Evolutionary conservation across 371 early-diverging fungal species (phyloP), one percentile per base, ranked within the genome.

Genomic region (Lichtheimia corymbifera): DNA sequence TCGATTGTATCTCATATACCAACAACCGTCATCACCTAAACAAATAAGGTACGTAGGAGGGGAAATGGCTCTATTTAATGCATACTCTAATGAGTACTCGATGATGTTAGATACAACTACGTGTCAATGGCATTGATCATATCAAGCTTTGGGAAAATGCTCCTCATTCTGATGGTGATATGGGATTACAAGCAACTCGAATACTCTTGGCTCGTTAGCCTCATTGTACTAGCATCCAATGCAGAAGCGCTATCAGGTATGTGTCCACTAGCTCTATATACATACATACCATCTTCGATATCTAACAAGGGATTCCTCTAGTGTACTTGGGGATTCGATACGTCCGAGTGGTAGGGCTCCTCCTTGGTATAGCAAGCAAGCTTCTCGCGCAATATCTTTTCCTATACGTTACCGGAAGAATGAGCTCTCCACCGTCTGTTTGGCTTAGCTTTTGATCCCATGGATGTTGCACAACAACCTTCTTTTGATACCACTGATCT

Each of bases 171-270:
- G 49, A 91, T 96, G 90, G 95, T 95, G 4, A 93, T 97, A 22
- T 97, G 97, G 97, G 91, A 95, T 58, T 96, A 95, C 67, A 83
- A 88, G 44, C 88, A 89, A 58, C 69, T 92, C 4, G 89, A 92
- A n/a, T 91, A 92, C 43, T 85, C 93, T 4, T 91, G 92, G 90
- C 80, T 94, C 1, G 80, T 92, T 45, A 88, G 89, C 67, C 65
- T 88, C 20, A 78, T 95, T 27, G 91, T 92, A 2, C 71, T 94
- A 13, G 87, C 90, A 5, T 94, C 95, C 17, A 95, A 97, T 64
- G 69, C 89, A 2, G 92, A 93, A 51, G 97, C 97, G 0, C 58
- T 96, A 5, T 83, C 92, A 62, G 93, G 91, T 91, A 86, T 17
- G n/a, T n/a, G n/a, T 13, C 25, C 2, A 27, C 24, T 11, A 5